phyloP scores from a whole-genome alignment of 1,284 basidiomycete genomes.

The Irpex sp. region DNA sequence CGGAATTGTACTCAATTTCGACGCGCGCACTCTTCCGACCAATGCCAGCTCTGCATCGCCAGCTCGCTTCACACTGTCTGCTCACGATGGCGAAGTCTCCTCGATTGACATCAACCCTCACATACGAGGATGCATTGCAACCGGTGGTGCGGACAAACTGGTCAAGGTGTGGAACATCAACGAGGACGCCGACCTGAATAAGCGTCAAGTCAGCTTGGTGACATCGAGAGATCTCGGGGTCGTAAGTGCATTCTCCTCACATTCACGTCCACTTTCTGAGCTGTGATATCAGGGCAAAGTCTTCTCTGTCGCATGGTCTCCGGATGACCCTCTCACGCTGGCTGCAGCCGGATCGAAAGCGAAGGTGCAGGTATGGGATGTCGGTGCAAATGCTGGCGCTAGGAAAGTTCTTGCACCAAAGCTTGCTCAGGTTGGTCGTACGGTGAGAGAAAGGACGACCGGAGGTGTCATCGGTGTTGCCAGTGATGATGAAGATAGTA shows the following conservation, averaged over 20 bases:
- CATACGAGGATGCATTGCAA: constrained; percentile 87
- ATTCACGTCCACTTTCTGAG: neutral
- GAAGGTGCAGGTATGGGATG: constrained; percentile 93
- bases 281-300: constrained; percentile 77
- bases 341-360: constrained; percentile 94
- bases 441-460: constrained; percentile 60
- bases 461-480: constrained; percentile 70
- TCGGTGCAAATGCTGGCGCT: constrained; percentile 74
- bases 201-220: constrained; percentile 84
- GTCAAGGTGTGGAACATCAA: constrained; percentile 95
- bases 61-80: constrained; percentile 86
- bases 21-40: constrained; percentile 79
- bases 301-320: constrained; percentile 88
- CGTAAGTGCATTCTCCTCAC: constrained; percentile 49
- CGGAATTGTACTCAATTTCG: constrained; percentile 89
- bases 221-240: constrained; percentile 91
- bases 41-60: constrained; percentile 57
- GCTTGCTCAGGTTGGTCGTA: constrained; percentile 65
- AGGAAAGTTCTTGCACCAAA: constrained; percentile 78
- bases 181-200: constrained; percentile 60
- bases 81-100: constrained; percentile 94
- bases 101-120: constrained; percentile 91
- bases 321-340: constrained; percentile 91
- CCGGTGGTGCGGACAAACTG: constrained; percentile 90
- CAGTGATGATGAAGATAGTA: constrained; percentile 68